A percentile compares a stretch with the other conserved stretches of the same genome.
These are phyloP conservation scores for Aspergillus melleus DNA, from an alignment of 2,329 filamentous ascomycete species.

Conservation along the genomic window DNA sequence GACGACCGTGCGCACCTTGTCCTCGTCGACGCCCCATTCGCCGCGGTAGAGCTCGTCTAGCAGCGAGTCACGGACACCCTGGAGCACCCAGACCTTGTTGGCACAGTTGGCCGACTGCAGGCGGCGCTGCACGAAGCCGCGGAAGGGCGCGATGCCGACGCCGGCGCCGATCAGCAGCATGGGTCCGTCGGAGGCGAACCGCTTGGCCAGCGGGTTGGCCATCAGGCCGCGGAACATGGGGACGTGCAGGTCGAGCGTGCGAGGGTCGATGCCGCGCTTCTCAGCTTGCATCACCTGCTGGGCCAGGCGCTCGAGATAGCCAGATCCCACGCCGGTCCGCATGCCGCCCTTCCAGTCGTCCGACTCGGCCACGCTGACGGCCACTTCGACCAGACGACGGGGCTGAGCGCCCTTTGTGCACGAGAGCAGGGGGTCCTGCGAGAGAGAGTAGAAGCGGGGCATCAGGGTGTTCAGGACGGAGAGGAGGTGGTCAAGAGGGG, in stretches of 20 bases:
- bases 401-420: conserved; percentile 67
- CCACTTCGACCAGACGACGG: conserved; percentile 86
- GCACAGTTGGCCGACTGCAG: conserved; percentile 93
- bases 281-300: conserved; percentile 69
- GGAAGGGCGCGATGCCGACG: conserved; percentile 95
- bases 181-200: conserved; percentile 90
- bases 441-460: conserved; percentile 98
- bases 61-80: conserved; percentile 89
- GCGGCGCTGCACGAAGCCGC: conserved; percentile 92
- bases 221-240: conserved; percentile 99
- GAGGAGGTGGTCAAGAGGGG: conserved; percentile 78
- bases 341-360: conserved; percentile 71
- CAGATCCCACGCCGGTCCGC: conserved; percentile 85
- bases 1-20: conserved; percentile 79
- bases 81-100: conserved; percentile 96
- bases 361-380: conserved; percentile 91
- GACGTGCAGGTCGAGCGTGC: conserved; percentile 66
- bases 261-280: conserved; percentile 54
- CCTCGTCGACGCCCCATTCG: conserved; percentile 92
- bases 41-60: conserved; percentile 96
- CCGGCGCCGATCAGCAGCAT: conserved; percentile 98
- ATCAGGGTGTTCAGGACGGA: conserved; percentile 83
- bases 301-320: conserved; percentile 88
- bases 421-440: conserved; percentile 87
- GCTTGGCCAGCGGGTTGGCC: conserved; percentile 89